Conservation (phyloP, 164 flowering plant genomes). For the Umbellularia californica region DNA sequence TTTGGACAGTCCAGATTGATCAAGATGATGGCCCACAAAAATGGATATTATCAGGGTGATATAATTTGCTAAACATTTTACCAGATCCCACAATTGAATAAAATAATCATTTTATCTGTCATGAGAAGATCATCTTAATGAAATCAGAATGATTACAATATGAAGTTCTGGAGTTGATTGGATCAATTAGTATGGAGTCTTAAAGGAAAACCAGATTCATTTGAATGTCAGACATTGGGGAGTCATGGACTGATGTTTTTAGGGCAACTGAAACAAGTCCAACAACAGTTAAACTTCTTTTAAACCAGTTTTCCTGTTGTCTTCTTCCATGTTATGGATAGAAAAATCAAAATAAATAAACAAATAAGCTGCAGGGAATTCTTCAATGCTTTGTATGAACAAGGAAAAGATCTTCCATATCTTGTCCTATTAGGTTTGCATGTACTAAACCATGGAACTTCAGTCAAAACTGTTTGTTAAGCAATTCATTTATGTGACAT, state of each 20-base stretch:
- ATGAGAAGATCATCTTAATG: conserved; percentile 1
- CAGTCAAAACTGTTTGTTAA: background rate
- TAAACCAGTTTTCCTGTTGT: background rate
- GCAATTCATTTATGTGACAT: background rate
- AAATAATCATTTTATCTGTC: background rate
- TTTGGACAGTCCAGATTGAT: no score
- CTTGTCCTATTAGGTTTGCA: no score
- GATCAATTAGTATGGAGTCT: background rate
- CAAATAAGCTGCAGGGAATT: no score
- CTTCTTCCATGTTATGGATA: background rate
- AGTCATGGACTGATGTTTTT: background rate
- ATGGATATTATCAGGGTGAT: no score
- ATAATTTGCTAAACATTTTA: no score
- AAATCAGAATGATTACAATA: background rate
- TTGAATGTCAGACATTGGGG: background rate
- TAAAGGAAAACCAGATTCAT: background rate
- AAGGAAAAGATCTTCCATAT: background rate
- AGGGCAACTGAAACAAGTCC: background rate
- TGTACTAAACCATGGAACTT: background rate
- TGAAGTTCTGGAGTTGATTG: background rate
- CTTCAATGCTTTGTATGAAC: background rate
- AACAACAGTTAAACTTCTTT: background rate
- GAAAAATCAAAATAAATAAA: background rate
- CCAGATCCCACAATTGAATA: no score
- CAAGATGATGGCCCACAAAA: no score